Conservation (phyloP, 225 moss, liverwort and hornwort species). For the Polytrichum commune region DNA sequence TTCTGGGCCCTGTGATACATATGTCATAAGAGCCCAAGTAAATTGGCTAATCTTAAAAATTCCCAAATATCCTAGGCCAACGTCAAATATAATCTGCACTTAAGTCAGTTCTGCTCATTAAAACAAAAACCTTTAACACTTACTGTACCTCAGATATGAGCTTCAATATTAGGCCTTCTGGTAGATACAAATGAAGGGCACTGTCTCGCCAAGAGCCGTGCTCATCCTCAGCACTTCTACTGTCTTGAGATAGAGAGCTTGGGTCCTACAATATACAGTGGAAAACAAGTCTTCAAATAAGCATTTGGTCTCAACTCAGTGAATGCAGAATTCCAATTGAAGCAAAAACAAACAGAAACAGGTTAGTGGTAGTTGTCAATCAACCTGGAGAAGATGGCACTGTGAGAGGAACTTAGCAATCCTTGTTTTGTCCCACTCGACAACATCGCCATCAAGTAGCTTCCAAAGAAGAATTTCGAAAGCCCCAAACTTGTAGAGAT, state of each 20-base stretch:
- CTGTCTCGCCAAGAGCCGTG: conserved; percentile 83
- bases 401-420: conserved; percentile 86
- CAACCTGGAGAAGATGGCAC: conserved; percentile 89
- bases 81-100: too few species aligned
- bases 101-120: too few species aligned
- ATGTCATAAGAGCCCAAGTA: too few species aligned
- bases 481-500: conserved; percentile 96
- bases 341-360: neutral
- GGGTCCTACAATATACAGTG: conserved; percentile 44
- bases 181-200: conserved; percentile 80
- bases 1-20: conserved; percentile 70
- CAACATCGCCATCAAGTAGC: conserved; percentile 84
- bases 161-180: conserved; percentile 91
- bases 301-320: too few species aligned
- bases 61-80: too few species aligned
- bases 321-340: neutral
- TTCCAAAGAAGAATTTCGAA: conserved; percentile 99
- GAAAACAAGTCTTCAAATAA: neutral
- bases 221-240: conserved; percentile 38
- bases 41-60: too few species aligned
- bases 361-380: neutral
- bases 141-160: conserved; percentile 75
- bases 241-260: conserved; percentile 43
- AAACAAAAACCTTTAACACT: too few species aligned
- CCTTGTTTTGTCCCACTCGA: conserved; percentile 72